Conservation (phyloP, 306 rosid species). For the Delonix regia region DNA sequence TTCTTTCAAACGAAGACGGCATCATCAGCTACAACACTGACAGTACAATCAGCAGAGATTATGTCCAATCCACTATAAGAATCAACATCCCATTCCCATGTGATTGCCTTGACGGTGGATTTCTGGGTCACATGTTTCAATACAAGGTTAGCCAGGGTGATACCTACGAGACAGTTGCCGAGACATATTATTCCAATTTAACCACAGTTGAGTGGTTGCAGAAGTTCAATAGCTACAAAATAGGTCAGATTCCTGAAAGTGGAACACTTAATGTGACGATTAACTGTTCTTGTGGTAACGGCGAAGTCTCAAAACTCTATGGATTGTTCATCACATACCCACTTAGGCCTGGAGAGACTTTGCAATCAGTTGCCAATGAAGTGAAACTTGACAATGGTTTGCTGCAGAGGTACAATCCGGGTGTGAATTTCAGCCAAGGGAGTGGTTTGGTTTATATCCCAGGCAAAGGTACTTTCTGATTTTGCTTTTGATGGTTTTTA, state of each 20-base stretch:
- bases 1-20: neutral
- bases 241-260: neutral
- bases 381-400: slow-evolving; percentile 1
- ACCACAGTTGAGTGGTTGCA: neutral
- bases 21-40: slow-evolving; percentile 1
- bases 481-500: neutral
- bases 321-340: slow-evolving; percentile 13
- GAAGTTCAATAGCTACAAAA: neutral
- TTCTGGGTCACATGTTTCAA: neutral
- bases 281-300: slow-evolving; percentile 7
- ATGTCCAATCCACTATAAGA: neutral
- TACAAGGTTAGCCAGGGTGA: neutral
- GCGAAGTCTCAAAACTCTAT: neutral
- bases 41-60: neutral
- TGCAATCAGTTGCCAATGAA: neutral
- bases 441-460: slow-evolving; percentile 50
- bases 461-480: neutral
- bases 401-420: slow-evolving; percentile 51
- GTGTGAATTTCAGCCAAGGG: slow-evolving; percentile 50
- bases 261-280: neutral
- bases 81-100: neutral
- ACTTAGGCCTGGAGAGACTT: slow-evolving; percentile 4
- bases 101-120: neutral
- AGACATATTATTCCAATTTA: neutral
- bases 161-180: neutral